Percentiles rank a stretch among this genome's conserved stretches.
phyloP scores from a whole-genome alignment of 768 basidiomycete species.

The Hericium rajendrae region DNA sequence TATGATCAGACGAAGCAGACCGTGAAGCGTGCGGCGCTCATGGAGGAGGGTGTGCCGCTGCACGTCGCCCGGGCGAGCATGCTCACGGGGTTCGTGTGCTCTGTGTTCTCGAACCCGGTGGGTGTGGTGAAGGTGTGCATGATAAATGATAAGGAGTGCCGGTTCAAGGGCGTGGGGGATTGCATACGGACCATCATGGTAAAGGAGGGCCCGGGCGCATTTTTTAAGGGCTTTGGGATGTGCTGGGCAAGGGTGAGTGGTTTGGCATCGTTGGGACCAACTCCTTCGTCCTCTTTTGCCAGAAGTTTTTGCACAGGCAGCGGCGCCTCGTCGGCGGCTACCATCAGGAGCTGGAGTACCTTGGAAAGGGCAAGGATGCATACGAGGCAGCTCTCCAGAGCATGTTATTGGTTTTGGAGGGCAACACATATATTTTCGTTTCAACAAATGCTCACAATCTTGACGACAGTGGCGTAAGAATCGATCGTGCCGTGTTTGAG shows the following conservation, averaged over 20 bases:
- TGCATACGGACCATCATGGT: slow-evolving; percentile 22
- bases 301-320: too few relatives aligned
- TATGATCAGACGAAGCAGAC: slow-evolving; percentile 29
- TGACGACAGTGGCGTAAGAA: too few relatives aligned
- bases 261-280: background rate
- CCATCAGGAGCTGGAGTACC: too few relatives aligned
- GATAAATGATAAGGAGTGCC: slow-evolving; percentile 27
- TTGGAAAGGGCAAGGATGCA: too few relatives aligned
- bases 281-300: too few relatives aligned
- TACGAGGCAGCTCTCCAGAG: too few relatives aligned
- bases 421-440: too few relatives aligned
- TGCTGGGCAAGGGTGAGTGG: slow-evolving; percentile 28
- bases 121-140: slow-evolving; percentile 29
- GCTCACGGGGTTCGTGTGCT: slow-evolving; percentile 28
- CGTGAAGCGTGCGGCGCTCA: slow-evolving; percentile 20
- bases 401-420: too few relatives aligned
- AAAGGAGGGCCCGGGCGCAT: slow-evolving; percentile 24
- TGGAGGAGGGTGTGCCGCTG: slow-evolving; percentile 25
- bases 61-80: slow-evolving; percentile 25
- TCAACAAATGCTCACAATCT: too few relatives aligned
- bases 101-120: slow-evolving; percentile 29
- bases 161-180: slow-evolving; percentile 20
- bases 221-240: slow-evolving; percentile 32
- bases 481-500: too few relatives aligned
- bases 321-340: too few relatives aligned